These are phyloP conservation scores for Phanerochaete carnosa DNA, from an alignment of 768 basidiomycete species.

Conservation along the genomic window DNA sequence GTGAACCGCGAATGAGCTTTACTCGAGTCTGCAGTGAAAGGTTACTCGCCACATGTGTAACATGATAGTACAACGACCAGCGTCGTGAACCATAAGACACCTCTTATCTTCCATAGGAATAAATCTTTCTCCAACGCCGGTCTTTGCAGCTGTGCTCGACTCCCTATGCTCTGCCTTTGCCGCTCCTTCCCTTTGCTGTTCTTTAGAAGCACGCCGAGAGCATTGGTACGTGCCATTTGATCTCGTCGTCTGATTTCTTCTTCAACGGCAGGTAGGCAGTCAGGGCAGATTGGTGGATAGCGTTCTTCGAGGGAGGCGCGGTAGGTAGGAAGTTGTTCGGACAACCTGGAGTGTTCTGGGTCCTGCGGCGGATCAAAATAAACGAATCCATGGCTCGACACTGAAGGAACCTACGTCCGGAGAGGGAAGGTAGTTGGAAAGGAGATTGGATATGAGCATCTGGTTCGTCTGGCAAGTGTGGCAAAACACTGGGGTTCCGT, in stretches of 20 bases:
- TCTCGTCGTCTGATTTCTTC: conserved; percentile 77
- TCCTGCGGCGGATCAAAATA: conserved; percentile 41
- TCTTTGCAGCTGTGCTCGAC: conserved; percentile 30
- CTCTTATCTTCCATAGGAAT: conserved; percentile 66
- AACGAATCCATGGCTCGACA: neutral
- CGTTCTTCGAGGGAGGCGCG: conserved; percentile 70
- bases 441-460: conserved; percentile 77
- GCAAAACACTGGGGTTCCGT: conserved; percentile 69
- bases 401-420: conserved; percentile 52
- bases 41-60: neutral
- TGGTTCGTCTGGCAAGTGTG: conserved; percentile 92
- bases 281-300: conserved; percentile 83
- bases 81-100: conserved; percentile 59
- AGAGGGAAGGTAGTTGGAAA: conserved; percentile 85
- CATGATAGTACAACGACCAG: conserved; percentile 18
- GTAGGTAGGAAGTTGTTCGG: conserved; percentile 68
- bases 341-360: conserved; percentile 63
- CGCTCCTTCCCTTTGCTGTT: conserved; percentile 55
- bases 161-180: conserved; percentile 44
- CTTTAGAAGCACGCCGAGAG: conserved; percentile 68
- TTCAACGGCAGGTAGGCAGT: conserved; percentile 76
- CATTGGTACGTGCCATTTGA: conserved; percentile 75
- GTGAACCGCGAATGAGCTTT: neutral
- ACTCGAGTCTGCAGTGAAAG: neutral
- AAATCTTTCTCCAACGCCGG: conserved; percentile 49